phyloP scores from a whole-genome alignment of 2,329 filamentous ascomycete species.

The Aspergillus uvarum region DNA sequence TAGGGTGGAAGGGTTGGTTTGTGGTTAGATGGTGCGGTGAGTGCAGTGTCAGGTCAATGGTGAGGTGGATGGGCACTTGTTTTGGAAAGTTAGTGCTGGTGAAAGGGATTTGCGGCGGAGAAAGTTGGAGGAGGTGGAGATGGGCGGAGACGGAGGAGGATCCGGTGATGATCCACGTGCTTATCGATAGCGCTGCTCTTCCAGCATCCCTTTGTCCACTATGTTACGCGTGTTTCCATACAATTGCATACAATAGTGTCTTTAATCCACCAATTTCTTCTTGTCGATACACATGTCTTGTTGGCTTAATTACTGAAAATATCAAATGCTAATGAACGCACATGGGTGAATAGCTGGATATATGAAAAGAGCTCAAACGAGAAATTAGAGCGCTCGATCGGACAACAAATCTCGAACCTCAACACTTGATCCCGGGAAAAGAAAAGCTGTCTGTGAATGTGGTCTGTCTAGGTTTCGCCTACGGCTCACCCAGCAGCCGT shows the following conservation, averaged over 20 bases:
- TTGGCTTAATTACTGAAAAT: not conserved
- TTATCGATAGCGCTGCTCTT: slow-evolving; percentile 21
- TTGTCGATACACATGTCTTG: not conserved
- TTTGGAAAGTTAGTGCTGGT: not conserved
- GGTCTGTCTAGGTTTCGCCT: slow-evolving; percentile 19
- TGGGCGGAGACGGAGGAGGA: not conserved
- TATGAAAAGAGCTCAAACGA: not conserved
- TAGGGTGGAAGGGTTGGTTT: not conserved
- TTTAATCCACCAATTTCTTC: too few species aligned
- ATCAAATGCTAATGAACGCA: not conserved
- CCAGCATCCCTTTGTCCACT: not conserved
- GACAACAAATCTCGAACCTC: not conserved
- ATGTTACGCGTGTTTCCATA: too few species aligned
- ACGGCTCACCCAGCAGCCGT: slow-evolving; percentile 75
- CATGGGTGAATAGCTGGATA: slow-evolving; percentile 1
- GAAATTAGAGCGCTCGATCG: slow-evolving; percentile 5
- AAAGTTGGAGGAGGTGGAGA: slow-evolving; percentile 7
- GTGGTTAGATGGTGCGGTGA: not conserved
- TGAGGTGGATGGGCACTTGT: too few species aligned
- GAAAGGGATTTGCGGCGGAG: slow-evolving; percentile 7
- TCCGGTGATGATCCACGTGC: slow-evolving; percentile 19
- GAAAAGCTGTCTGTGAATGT: too few species aligned
- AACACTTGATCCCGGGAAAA: not conserved
- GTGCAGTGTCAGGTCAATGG: not conserved
- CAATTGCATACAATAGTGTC: too few species aligned